A percentile compares a stretch with the other conserved stretches of the same genome.
Conservation (phyloP, 176 grass and related monocot genomes). For the Microstegium vimineum region DNA sequence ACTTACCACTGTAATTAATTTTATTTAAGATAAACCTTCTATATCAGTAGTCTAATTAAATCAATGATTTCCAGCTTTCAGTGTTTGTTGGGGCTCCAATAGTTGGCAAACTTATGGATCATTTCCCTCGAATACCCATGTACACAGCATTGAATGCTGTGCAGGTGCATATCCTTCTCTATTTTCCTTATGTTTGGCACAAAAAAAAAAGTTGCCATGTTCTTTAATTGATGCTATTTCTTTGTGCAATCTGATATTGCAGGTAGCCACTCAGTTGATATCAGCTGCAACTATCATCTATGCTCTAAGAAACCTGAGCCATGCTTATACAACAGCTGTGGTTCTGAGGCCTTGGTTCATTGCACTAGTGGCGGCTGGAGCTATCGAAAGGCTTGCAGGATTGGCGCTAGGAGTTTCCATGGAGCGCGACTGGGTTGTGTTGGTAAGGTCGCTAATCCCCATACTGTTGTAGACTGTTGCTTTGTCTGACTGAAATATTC, state of each 20-base stretch:
- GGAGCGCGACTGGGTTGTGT: constrained; percentile 95
- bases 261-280: constrained; percentile 85
- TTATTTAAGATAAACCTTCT: not conserved
- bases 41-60: constrained; percentile 31
- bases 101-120: constrained; percentile 92
- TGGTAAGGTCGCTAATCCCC: constrained; percentile 57
- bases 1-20: not conserved
- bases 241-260: constrained; percentile 36
- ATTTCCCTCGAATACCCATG: constrained; percentile 82
- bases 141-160: constrained; percentile 82
- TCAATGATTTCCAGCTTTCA: constrained; percentile 57
- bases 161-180: constrained; percentile 57
- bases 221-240: not conserved
- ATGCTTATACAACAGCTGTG: constrained; percentile 49
- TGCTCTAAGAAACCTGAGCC: constrained; percentile 52
- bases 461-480: not conserved
- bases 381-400: constrained; percentile 81
- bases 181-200: constrained; percentile 12
- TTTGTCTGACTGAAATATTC: too few species aligned
- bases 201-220: not conserved
- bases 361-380: constrained; percentile 65
- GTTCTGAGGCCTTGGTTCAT: constrained; percentile 93
- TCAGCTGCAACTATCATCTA: constrained; percentile 84
- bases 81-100: constrained; percentile 82
- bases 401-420: constrained; percentile 87